These are phyloP conservation scores for Cryptococcus sp. DNA, from an alignment of 1,284 basidiomycete genomes.

Conservation along the genomic window DNA sequence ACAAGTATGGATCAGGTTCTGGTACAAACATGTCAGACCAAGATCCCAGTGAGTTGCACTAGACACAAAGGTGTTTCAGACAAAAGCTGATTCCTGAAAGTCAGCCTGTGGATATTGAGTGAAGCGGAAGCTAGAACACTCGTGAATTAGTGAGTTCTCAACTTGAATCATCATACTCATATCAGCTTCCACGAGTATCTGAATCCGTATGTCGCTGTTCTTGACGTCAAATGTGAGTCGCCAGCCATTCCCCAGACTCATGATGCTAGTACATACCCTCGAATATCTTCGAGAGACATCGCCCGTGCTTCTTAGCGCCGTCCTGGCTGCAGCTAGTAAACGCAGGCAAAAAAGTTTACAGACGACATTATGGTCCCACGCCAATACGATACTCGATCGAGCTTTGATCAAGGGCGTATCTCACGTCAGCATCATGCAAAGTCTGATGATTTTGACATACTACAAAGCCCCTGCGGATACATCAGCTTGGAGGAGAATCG, in stretches of 20 bases:
- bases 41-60: background rate
- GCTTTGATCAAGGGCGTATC: slow-evolving; percentile 21
- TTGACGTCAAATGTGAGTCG: slow-evolving; percentile 21
- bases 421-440: slow-evolving; percentile 31
- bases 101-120: slow-evolving; percentile 20
- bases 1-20: background rate
- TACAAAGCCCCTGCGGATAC: slow-evolving; percentile 28
- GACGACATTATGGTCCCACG: slow-evolving; percentile 20
- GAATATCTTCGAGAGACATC: slow-evolving; percentile 25
- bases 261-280: slow-evolving; percentile 28
- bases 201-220: slow-evolving; percentile 26
- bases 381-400: slow-evolving; percentile 28
- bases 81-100: slow-evolving; percentile 1
- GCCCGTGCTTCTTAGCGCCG: slow-evolving; percentile 28
- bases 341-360: slow-evolving; percentile 30
- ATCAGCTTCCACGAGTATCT: slow-evolving; percentile 26
- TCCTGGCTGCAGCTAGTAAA: slow-evolving; percentile 24
- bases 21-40: background rate
- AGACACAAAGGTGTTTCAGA: background rate
- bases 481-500: slow-evolving; percentile 21
- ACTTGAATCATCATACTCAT: slow-evolving; percentile 1
- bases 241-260: background rate
- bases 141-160: slow-evolving; percentile 19
- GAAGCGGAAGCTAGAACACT: slow-evolving; percentile 23
- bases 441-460: slow-evolving; percentile 35